phyloP scores from a whole-genome alignment of 164 flowering plant species.

The Nymphaea colorata region DNA sequence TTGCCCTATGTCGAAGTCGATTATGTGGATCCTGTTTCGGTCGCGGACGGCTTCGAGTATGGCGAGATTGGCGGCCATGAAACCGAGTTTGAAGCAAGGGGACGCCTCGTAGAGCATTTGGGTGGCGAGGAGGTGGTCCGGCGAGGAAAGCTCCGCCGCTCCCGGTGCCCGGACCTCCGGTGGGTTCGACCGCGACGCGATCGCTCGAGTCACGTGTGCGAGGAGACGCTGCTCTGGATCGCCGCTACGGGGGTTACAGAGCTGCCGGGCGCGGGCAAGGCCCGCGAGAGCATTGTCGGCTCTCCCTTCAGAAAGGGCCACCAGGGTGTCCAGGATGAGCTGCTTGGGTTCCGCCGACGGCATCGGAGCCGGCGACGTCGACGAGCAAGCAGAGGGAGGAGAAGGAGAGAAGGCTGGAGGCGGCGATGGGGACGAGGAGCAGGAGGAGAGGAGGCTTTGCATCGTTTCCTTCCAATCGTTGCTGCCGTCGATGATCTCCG shows the following conservation, averaged over 20 bases:
- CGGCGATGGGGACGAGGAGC: constrained; percentile 7
- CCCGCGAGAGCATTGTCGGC: constrained; percentile 36
- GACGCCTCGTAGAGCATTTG: constrained; percentile 52
- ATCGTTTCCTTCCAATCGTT: constrained; percentile 85
- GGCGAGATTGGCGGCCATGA: constrained; percentile 65
- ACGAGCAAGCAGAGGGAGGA: constrained; percentile 3
- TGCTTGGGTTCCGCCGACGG: constrained; percentile 32
- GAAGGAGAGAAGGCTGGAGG: constrained; percentile 8
- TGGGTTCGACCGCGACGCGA: constrained; percentile 35
- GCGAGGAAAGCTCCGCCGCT: constrained; percentile 21
- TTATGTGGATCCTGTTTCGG: constrained; percentile 23
- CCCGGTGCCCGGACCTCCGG: constrained; percentile 19
- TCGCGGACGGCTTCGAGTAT: constrained; percentile 43
- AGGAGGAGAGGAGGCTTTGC: constrained; percentile 35
- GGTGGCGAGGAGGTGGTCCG: constrained; percentile 32
- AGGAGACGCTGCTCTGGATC: constrained; percentile 53
- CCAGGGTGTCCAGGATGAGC: constrained; percentile 49
- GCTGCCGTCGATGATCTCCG: constrained; percentile 29
- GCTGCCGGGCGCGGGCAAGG: constrained; percentile 33
- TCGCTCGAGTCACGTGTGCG: constrained; percentile 34
- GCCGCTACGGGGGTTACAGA: constrained; percentile 20
- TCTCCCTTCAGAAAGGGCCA: constrained; percentile 55
- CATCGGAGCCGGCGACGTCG: constrained; percentile 9
- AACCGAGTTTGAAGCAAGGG: constrained; percentile 66
- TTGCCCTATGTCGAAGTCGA: constrained; percentile 48